Evolutionary conservation across 306 rosid genomes (phyloP), one percentile per base, ranked within the genome.

Genomic region (Trichosanthes cucumerina): DNA sequence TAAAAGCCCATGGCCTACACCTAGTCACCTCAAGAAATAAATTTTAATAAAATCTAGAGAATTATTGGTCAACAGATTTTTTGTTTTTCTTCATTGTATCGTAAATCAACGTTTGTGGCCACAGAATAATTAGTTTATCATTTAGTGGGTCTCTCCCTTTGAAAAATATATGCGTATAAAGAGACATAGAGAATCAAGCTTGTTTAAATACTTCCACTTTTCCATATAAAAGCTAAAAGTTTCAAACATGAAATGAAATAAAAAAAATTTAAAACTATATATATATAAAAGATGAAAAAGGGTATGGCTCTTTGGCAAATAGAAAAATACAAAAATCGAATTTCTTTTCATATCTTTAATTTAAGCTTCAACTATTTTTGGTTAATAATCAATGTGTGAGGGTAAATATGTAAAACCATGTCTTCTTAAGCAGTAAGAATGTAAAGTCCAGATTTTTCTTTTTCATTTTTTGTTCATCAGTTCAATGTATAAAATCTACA

Each of bases 101-200:
- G 34, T 44, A 71, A 71, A 24, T 71, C 76, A 46, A 46, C 57
- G 56, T 46, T 28, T 71, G 76, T 71, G 76, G 76, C 23, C 57
- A 23, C 57, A 46, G n/a, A 68, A 71, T 71, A 71, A 71, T 71
- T 71, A 24, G 56, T 71, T 44, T 23, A 71, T 71, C 76, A 71
- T 71, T 71, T 23, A 71, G 47, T 14, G 46, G 80, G 34, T 76
- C 76, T 26, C 76, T 34, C 18, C 57, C 56, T 33, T 73, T 8
- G 50, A 66, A 66, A 66, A 19, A 18, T 72, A 26, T 79, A 21
- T 38, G 36, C 52, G 11, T 39, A 5, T 31, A 47, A 66, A 68
- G 52, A 68, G 75, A n/a, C 75, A 43, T 1, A 33, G 34, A 19
- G 53, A 36, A n/a, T 11, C 28, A 19, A 68, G 54, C 18, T 69